Conservation (phyloP, 768 basidiomycete species). For the Trametes cinnabarina region DNA sequence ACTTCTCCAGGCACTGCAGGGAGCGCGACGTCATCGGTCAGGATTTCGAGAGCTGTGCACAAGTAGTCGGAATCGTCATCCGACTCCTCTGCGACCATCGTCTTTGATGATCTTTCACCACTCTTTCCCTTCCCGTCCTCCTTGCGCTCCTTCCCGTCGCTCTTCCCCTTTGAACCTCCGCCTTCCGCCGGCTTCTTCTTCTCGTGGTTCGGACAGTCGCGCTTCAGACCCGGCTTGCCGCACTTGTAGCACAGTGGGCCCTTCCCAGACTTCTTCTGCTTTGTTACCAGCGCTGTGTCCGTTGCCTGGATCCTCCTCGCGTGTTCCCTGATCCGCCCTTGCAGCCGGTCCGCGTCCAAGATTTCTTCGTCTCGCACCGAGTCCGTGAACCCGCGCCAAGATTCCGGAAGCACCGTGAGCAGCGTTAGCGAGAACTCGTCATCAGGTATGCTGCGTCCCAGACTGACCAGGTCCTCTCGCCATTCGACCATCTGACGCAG, state of each 20-base stretch:
- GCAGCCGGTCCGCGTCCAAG: neutral
- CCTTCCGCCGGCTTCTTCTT: neutral
- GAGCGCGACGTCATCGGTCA: slow-evolving; percentile 2
- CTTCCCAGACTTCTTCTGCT: neutral
- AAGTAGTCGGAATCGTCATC: neutral
- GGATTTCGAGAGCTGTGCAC: neutral
- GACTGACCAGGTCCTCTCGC: slow-evolving; percentile 24
- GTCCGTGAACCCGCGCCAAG: slow-evolving; percentile 34
- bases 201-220: slow-evolving; percentile 12
- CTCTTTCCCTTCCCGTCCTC: neutral
- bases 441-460: slow-evolving; percentile 27
- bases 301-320: neutral
- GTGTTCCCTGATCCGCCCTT: neutral
- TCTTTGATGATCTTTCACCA: neutral
- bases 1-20: neutral
- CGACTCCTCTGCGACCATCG: neutral
- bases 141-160: neutral
- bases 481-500: slow-evolving; percentile 27
- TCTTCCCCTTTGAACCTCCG: neutral
- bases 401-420: slow-evolving; percentile 33
- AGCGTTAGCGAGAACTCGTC: slow-evolving; percentile 33
- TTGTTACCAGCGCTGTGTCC: neutral
- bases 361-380: neutral
- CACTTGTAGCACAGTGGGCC: slow-evolving; percentile 3
- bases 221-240: slow-evolving; percentile 4